Evolutionary conservation across 2,329 filamentous ascomycete genomes (phyloP).

Genomic region (Pseudocercospora ulei): DNA sequence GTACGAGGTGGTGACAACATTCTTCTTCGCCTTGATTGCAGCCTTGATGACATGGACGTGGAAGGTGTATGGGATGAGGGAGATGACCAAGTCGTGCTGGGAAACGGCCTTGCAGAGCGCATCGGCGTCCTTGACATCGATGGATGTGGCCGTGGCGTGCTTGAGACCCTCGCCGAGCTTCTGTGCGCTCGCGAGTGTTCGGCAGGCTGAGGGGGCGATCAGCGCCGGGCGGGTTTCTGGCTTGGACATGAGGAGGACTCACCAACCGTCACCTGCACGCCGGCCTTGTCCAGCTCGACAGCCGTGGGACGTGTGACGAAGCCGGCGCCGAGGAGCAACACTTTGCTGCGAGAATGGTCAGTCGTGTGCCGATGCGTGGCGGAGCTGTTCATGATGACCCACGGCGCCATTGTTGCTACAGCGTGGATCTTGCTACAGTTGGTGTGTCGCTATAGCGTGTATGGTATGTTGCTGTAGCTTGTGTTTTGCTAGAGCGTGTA

Average conservation of each 20-base stretch:
- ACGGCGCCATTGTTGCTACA: conserved; percentile 13
- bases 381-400: not conserved
- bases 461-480: no score
- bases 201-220: conserved; percentile 54
- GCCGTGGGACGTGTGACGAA: conserved; percentile 51
- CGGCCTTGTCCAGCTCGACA: conserved; percentile 49
- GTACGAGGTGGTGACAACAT: conserved; percentile 92
- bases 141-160: conserved; percentile 64
- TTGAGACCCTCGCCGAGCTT: conserved; percentile 62
- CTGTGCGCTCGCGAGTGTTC: conserved; percentile 68
- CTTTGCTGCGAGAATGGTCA: conserved; percentile 29
- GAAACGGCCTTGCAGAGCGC: conserved; percentile 72
- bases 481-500: no score
- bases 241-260: conserved; percentile 20
- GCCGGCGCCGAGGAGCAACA: conserved; percentile 46
- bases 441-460: conserved; percentile 5
- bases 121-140: conserved; percentile 68
- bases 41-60: conserved; percentile 85
- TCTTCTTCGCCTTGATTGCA: conserved; percentile 84
- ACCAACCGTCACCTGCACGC: conserved; percentile 51
- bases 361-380: conserved; percentile 1
- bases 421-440: no score
- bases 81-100: conserved; percentile 51
- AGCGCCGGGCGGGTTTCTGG: not conserved
- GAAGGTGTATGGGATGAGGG: conserved; percentile 81